Conservation (phyloP, 2,329 filamentous ascomycete species). For the Calonectria hongkongensis region DNA sequence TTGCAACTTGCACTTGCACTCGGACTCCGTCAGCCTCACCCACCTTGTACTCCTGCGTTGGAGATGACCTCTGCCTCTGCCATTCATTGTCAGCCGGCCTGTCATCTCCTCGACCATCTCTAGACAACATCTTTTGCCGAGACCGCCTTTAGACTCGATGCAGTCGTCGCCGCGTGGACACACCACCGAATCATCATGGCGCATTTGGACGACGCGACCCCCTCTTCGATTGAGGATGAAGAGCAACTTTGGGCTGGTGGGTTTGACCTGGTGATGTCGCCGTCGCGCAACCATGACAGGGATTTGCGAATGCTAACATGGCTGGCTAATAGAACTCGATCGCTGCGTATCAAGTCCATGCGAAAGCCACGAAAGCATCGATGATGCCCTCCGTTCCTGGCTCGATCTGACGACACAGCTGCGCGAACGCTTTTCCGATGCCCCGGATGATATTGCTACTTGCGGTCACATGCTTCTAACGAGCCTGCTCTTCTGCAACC, state of each 20-base stretch:
- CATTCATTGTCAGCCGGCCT: conserved; percentile 48
- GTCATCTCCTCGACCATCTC: conserved; percentile 43
- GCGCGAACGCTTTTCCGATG: conserved; percentile 83
- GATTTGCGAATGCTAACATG: conserved; percentile 40
- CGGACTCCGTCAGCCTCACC: conserved; percentile 24
- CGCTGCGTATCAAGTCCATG: conserved; percentile 68
- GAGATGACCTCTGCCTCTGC: conserved; percentile 51
- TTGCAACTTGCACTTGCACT: conserved; percentile 40
- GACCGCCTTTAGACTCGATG: conserved; percentile 57
- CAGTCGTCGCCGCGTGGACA: conserved; percentile 55
- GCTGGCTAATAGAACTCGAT: conserved; percentile 65
- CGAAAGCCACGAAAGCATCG: conserved; percentile 77
- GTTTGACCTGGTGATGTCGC: conserved; percentile 42
- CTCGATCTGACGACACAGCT: conserved; percentile 85
- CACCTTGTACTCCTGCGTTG: conserved; percentile 37
- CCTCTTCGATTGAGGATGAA: conserved; percentile 81
- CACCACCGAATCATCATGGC: conserved; percentile 66
- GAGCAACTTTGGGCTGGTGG: conserved; percentile 92
- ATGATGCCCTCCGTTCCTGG: conserved; percentile 90
- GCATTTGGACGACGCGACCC: conserved; percentile 77
- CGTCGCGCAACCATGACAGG: conserved; percentile 29
- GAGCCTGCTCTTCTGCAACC: conserved; percentile 82
- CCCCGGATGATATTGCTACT: conserved; percentile 85
- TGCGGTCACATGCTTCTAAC: conserved; percentile 88
- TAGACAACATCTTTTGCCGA: conserved; percentile 36